These are phyloP conservation scores for Cyclanthera cordifolia DNA, from an alignment of 306 rosid genomes.

Conservation along the genomic window DNA sequence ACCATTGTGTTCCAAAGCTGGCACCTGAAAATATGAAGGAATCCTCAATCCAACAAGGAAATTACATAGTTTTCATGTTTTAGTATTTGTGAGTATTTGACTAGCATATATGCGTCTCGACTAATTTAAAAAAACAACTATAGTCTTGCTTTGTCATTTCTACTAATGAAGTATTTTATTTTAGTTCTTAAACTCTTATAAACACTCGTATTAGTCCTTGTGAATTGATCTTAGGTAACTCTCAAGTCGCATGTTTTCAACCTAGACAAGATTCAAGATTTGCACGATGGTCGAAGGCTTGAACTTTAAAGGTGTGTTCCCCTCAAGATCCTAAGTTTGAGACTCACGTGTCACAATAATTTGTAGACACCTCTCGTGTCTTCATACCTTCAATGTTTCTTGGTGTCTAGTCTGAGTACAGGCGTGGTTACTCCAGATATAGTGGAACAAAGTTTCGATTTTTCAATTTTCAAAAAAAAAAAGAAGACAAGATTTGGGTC, in stretches of 20 bases:
- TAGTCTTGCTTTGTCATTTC: background rate
- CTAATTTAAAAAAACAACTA: background rate
- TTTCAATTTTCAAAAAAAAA: no score
- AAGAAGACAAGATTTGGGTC: no score
- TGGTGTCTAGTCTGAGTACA: no score
- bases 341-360: no score
- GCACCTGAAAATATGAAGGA: slow-evolving; percentile 36
- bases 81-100: background rate
- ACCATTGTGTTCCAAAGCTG: slow-evolving; percentile 80
- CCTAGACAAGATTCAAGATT: background rate
- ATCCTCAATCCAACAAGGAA: background rate
- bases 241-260: background rate
- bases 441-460: no score
- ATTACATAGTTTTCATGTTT: background rate
- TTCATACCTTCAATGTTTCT: no score
- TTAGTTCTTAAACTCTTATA: background rate
- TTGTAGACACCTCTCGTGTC: no score
- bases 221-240: background rate
- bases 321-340: no score
- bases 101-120: background rate
- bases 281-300: no score
- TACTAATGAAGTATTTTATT: background rate
- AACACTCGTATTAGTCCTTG: background rate
- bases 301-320: no score
- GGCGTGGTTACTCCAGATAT: no score